Evolutionary conservation across 2,329 filamentous ascomycete genomes (phyloP).

Genomic region (Claviceps paspali): DNA sequence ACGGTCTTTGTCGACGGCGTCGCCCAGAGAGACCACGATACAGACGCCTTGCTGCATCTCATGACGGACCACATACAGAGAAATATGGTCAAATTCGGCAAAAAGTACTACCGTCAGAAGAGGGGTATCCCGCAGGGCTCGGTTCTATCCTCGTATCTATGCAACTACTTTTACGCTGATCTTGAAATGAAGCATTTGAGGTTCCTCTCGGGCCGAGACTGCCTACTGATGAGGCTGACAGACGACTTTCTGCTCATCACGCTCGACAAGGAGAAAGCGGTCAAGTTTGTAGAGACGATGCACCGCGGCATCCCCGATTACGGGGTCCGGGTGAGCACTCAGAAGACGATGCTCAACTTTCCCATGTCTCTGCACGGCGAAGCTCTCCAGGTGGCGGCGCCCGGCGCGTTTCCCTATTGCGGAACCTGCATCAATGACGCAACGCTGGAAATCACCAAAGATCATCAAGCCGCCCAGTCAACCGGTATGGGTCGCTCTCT

Average conservation of each 20-base stretch:
- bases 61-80: conserved; percentile 65
- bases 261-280: conserved; percentile 48
- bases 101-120: conserved; percentile 76
- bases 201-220: conserved; percentile 45
- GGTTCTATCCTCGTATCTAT: conserved; percentile 69
- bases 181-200: conserved; percentile 55
- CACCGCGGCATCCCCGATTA: conserved; percentile 63
- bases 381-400: conserved; percentile 29
- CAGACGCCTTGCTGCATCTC: conserved; percentile 49
- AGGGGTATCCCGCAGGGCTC: conserved; percentile 88
- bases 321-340: conserved; percentile 59
- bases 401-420: conserved; percentile 67
- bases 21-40: conserved; percentile 39
- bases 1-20: conserved; percentile 66
- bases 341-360: conserved; percentile 81
- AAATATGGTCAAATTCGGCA: conserved; percentile 80
- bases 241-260: conserved; percentile 92
- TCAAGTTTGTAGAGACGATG: conserved; percentile 64
- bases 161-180: conserved; percentile 91
- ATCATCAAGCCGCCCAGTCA: conserved; percentile 30
- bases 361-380: conserved; percentile 40
- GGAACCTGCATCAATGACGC: conserved; percentile 60
- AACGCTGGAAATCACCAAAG: conserved; percentile 61
- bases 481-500: conserved; percentile 1
- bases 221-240: conserved; percentile 64